These are phyloP conservation scores for Aspergillus haitiensis DNA, from an alignment of 495 filamentous ascomycete genomes.

Conservation along the genomic window DNA sequence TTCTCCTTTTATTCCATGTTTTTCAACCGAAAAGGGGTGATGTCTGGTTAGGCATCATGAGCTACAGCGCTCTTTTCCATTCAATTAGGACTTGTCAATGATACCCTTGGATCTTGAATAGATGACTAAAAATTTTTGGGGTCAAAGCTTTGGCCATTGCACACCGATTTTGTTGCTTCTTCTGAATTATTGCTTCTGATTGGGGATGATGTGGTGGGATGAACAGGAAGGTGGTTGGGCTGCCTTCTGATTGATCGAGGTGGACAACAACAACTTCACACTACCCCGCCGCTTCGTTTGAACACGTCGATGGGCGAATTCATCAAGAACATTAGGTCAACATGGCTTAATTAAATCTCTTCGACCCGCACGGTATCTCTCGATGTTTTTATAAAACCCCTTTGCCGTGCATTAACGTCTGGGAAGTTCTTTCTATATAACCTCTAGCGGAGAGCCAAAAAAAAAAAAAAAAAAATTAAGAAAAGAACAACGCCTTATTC, in stretches of 20 bases:
- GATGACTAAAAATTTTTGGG: not conserved
- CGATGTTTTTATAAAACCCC: not conserved
- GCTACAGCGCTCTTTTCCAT: not conserved
- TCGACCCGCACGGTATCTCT: not conserved
- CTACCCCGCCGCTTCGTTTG: not conserved
- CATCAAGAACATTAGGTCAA: not conserved
- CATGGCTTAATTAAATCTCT: not conserved
- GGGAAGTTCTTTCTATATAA: no score
- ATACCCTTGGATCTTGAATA: constrained; percentile 19
- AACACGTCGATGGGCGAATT: not conserved
- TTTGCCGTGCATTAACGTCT: no score
- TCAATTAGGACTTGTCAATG: constrained; percentile 11
- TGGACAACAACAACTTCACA: not conserved
- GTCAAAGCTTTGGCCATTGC: not conserved
- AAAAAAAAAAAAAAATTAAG: no score
- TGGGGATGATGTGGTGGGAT: not conserved
- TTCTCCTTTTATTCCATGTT: not conserved
- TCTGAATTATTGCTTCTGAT: not conserved
- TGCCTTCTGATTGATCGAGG: not conserved
- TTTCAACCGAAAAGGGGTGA: no score
- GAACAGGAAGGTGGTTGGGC: not conserved
- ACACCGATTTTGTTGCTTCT: constrained; percentile 1
- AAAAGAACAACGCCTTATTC: no score
- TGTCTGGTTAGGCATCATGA: no score
- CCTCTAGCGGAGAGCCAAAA: no score